Percentiles rank a stretch among this genome's conserved stretches.
These are phyloP conservation scores for Phymatotrichopsis omnivora DNA, from an alignment of 2,329 filamentous ascomycete species.

Conservation along the genomic window DNA sequence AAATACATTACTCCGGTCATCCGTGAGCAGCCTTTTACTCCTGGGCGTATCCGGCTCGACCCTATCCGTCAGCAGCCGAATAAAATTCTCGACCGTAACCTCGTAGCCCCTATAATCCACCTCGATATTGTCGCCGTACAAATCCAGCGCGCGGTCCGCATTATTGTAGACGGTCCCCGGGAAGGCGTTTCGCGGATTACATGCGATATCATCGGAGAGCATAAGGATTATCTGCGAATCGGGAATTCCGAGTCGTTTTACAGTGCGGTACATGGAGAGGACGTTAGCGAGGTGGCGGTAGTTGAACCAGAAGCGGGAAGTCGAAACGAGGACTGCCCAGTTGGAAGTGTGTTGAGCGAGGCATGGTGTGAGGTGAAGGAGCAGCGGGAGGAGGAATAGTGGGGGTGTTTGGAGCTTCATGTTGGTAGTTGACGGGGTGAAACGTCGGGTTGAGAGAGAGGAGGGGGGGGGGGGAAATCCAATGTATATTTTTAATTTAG, in stretches of 20 bases:
- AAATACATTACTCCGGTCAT: slow-evolving; percentile 90
- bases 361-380: slow-evolving; percentile 28
- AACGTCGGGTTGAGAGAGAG: no score
- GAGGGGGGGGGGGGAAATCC: no score
- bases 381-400: slow-evolving; percentile 40
- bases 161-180: slow-evolving; percentile 98
- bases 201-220: slow-evolving; percentile 99
- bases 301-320: slow-evolving; percentile 99
- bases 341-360: slow-evolving; percentile 83
- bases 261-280: slow-evolving; percentile 91
- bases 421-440: no score
- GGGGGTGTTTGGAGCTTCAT: slow-evolving; percentile 46
- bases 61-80: slow-evolving; percentile 84
- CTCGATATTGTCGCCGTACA: slow-evolving; percentile 98
- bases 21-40: slow-evolving; percentile 85
- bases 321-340: slow-evolving; percentile 98
- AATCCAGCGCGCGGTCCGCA: slow-evolving; percentile 83
- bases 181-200: slow-evolving; percentile 96
- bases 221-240: slow-evolving; percentile 99
- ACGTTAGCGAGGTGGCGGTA: slow-evolving; percentile 98
- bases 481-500: no score
- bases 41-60: slow-evolving; percentile 90
- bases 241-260: slow-evolving; percentile 93
- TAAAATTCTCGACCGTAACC: slow-evolving; percentile 98
- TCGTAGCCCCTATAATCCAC: slow-evolving; percentile 98